Conservation (phyloP, 768 basidiomycete genomes). For the Mycena amicta region DNA sequence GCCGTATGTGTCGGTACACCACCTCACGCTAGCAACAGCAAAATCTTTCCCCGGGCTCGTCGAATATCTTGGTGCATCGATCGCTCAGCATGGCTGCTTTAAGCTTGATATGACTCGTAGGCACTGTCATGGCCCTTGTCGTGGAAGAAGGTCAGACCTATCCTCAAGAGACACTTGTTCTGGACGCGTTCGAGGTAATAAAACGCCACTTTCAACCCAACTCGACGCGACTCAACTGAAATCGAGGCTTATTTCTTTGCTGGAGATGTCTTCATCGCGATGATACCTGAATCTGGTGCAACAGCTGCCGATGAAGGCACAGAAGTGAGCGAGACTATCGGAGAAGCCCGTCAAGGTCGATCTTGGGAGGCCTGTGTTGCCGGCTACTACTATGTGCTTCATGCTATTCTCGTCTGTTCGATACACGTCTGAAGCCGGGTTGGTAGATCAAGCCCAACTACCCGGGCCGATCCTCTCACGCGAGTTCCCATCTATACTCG, state of each 20-base stretch:
- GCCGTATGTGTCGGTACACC: slow-evolving; percentile 49
- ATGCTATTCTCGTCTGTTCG: too few relatives aligned
- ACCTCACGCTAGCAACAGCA: slow-evolving; percentile 49
- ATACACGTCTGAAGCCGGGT: too few relatives aligned
- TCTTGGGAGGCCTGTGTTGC: slow-evolving; percentile 71
- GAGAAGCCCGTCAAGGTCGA: slow-evolving; percentile 49
- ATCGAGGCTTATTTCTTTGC: slow-evolving; percentile 79
- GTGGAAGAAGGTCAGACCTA: slow-evolving; percentile 80
- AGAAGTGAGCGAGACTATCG: slow-evolving; percentile 36
- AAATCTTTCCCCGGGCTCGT: slow-evolving; percentile 50
- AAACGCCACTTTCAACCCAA: too few relatives aligned
- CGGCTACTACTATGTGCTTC: slow-evolving; percentile 84
- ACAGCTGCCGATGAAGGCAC: slow-evolving; percentile 24
- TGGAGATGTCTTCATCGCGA: slow-evolving; percentile 73
- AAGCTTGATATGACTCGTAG: not conserved
- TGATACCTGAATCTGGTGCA: slow-evolving; percentile 34
- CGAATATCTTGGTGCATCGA: slow-evolving; percentile 49
- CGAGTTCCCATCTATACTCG: slow-evolving; percentile 41
- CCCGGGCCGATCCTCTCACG: slow-evolving; percentile 88
- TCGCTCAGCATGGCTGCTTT: not conserved
- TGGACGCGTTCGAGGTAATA: slow-evolving; percentile 65
- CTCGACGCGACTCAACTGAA: too few relatives aligned
- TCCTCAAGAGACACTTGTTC: slow-evolving; percentile 72
- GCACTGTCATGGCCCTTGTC: slow-evolving; percentile 66
- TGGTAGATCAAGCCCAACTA: slow-evolving; percentile 94